phyloP scores from a whole-genome alignment of 371 early-diverging fungal genomes.

The Phascolomyces articulosus region DNA sequence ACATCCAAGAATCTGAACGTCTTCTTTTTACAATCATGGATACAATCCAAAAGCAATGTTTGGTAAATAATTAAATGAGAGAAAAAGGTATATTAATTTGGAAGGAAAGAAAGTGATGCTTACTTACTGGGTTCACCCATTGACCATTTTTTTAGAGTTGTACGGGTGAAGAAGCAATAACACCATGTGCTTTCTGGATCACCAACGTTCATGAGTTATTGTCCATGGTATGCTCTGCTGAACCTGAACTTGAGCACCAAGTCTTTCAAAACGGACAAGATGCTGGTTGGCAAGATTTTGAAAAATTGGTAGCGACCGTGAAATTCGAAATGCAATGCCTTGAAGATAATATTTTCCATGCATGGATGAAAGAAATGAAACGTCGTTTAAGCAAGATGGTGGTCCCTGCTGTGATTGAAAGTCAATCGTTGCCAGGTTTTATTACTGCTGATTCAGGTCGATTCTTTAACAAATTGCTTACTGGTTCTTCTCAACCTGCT shows the following conservation, averaged over 20 bases:
- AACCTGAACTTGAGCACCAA: constrained; percentile 41
- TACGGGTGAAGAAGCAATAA: constrained; percentile 61
- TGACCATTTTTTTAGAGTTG: constrained; percentile 28
- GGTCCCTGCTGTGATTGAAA: constrained; percentile 93
- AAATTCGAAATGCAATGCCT: constrained; percentile 71
- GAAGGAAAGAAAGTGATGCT: no score
- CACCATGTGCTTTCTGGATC: constrained; percentile 87
- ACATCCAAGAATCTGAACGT: constrained; percentile 79
- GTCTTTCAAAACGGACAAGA: constrained; percentile 18
- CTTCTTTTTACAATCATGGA: constrained; percentile 86
- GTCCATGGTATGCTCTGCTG: constrained; percentile 53
- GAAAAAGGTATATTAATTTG: no score
- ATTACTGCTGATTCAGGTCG: constrained; percentile 82
- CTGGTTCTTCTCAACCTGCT: constrained; percentile 69
- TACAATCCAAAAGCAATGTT: constrained; percentile 75
- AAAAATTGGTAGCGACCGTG: constrained; percentile 60
- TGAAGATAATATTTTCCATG: constrained; percentile 72
- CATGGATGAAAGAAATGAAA: constrained; percentile 94
- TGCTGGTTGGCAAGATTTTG: constrained; percentile 44
- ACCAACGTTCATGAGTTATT: constrained; percentile 93
- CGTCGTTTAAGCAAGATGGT: constrained; percentile 90
- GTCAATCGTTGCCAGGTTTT: constrained; percentile 90
- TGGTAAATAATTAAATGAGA: constrained; percentile 43
- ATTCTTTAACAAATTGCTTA: constrained; percentile 79
- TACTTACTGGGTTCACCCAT: no score